phyloP scores from a whole-genome alignment of 768 basidiomycete species.

The Russula olivacea region DNA sequence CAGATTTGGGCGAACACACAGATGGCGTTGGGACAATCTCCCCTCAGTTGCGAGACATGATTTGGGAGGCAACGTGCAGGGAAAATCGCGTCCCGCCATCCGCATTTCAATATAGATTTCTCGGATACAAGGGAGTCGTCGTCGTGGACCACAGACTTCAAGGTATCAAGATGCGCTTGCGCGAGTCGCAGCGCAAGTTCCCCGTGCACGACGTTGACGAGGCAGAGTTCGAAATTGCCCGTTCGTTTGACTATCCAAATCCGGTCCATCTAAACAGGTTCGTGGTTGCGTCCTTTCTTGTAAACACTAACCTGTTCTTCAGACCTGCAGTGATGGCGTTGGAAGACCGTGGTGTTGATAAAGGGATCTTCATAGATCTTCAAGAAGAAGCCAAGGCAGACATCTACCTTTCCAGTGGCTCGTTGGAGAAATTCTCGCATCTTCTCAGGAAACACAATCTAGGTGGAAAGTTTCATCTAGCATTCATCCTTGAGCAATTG shows the following conservation, averaged over 20 bases:
- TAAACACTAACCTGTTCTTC: not conserved
- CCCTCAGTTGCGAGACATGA: slow-evolving; percentile 45
- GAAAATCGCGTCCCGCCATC: slow-evolving; percentile 24
- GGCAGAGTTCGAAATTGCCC: slow-evolving; percentile 67
- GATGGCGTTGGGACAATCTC: slow-evolving; percentile 83
- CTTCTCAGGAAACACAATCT: slow-evolving; percentile 47
- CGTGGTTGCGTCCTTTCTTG: not conserved
- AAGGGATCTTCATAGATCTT: slow-evolving; percentile 51
- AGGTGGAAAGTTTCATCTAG: slow-evolving; percentile 44
- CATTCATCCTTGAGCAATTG: slow-evolving; percentile 46
- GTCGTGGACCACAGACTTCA: slow-evolving; percentile 53
- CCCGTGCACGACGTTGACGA: slow-evolving; percentile 40
- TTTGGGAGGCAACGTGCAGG: slow-evolving; percentile 55
- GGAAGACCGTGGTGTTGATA: slow-evolving; percentile 64
- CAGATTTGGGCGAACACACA: slow-evolving; percentile 57
- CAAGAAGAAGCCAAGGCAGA: slow-evolving; percentile 54
- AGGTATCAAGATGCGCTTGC: slow-evolving; percentile 62
- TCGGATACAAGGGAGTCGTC: slow-evolving; percentile 79
- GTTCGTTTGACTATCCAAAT: slow-evolving; percentile 54
- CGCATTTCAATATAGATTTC: slow-evolving; percentile 74
- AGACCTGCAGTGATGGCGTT: slow-evolving; percentile 75
- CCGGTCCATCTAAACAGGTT: slow-evolving; percentile 70
- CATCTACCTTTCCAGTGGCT: slow-evolving; percentile 56
- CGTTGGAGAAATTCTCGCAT: slow-evolving; percentile 41
- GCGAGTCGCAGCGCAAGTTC: slow-evolving; percentile 76